Percentiles rank a stretch among this genome's conserved stretches.
phyloP scores from a whole-genome alignment of 306 rosid genomes.

The Rosa multiflora region DNA sequence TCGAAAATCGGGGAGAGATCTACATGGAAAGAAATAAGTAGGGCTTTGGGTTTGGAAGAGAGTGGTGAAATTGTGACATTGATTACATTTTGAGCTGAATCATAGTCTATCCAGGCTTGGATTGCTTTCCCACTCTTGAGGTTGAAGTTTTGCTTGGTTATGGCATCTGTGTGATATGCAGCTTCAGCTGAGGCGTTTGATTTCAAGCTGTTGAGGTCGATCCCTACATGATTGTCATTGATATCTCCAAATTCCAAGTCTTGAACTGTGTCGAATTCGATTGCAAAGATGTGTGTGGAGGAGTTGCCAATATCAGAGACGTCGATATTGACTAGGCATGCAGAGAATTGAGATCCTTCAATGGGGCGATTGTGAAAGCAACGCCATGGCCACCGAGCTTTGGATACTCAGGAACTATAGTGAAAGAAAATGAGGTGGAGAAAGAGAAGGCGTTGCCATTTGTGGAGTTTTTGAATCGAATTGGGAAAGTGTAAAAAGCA shows the following conservation, averaged over 20 bases:
- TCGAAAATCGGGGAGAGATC: conserved; percentile 55
- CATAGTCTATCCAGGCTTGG: conserved; percentile 77
- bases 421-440: conserved; percentile 62
- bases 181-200: conserved; percentile 57
- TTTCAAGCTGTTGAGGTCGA: conserved; percentile 58
- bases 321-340: conserved; percentile 74
- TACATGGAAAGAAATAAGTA: conserved; percentile 45
- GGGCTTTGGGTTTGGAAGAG: conserved; percentile 56
- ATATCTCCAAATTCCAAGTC: conserved; percentile 89
- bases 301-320: conserved; percentile 58
- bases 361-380: conserved; percentile 57
- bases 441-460: conserved; percentile 62
- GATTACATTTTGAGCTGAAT: conserved; percentile 38
- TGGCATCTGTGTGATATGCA: conserved; percentile 37
- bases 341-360: conserved; percentile 48
- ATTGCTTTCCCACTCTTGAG: conserved; percentile 42
- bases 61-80: conserved; percentile 56
- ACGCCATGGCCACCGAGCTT: conserved; percentile 88
- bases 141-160: conserved; percentile 31
- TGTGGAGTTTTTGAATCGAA: conserved; percentile 57
- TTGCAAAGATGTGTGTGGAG: conserved; percentile 70
- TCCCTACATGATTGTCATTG: conserved; percentile 76
- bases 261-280: conserved; percentile 81
- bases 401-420: conserved; percentile 72
- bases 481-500: conserved; percentile 48